A percentile compares a stretch with the other conserved stretches of the same genome.
phyloP scores from a whole-genome alignment of 73 alveolate genomes.

The Tetrahymena malaccensis region DNA sequence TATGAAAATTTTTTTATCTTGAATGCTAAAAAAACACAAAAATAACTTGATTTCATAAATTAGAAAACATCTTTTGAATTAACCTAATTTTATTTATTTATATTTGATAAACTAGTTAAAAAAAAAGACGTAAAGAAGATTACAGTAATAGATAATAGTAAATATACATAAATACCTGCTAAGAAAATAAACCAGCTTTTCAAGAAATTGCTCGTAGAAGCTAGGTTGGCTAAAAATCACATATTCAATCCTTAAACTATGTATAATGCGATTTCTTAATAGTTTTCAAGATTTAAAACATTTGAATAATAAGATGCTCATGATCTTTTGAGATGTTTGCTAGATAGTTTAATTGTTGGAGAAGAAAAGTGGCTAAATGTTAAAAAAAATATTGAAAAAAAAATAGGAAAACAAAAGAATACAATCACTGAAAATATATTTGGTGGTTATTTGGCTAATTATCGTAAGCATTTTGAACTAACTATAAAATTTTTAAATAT shows the following conservation, averaged over 20 bases:
- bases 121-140: background rate
- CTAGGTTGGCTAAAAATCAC: conserved; percentile 4
- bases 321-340: conserved; percentile 18
- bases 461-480: background rate
- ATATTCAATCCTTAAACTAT: conserved; percentile 7
- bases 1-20: too few species aligned
- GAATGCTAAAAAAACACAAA: too few species aligned
- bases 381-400: background rate
- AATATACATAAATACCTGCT: background rate
- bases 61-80: too few species aligned
- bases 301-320: conserved; percentile 35
- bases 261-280: background rate
- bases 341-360: conserved; percentile 22
- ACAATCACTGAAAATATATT: conserved; percentile 22
- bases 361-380: conserved; percentile 26
- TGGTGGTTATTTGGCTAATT: conserved; percentile 40
- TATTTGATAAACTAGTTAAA: background rate
- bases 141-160: background rate
- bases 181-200: background rate
- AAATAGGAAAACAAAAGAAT: conserved; percentile 17
- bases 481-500: background rate
- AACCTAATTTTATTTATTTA: too few species aligned
- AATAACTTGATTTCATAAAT: too few species aligned
- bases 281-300: conserved; percentile 16
- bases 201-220: conserved; percentile 1